A percentile compares a stretch with the other conserved stretches of the same genome.
Evolutionary conservation across 2,329 filamentous ascomycete species (phyloP).

Genomic region (Penicillium decumbens): DNA sequence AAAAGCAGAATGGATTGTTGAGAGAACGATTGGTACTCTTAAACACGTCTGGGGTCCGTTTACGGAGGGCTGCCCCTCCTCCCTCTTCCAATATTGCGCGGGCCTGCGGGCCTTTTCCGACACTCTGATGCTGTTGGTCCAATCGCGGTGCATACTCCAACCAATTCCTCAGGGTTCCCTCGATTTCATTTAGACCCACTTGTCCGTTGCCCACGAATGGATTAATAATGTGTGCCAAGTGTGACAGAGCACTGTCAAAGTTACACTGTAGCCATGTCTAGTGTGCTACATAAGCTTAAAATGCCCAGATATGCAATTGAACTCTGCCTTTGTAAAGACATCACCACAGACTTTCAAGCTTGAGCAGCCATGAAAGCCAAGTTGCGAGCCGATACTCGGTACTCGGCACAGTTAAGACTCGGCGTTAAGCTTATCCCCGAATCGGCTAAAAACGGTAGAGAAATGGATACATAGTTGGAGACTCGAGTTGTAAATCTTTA

Average conservation of each 20-base stretch:
- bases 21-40: neutral
- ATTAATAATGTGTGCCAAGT: neutral
- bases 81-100: too few relatives aligned
- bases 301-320: neutral
- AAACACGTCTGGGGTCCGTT: neutral
- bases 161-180: neutral
- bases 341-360: neutral
- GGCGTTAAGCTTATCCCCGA: conserved; percentile 17
- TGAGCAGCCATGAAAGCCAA: neutral
- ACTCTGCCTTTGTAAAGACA: too few relatives aligned
- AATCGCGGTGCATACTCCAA: neutral
- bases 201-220: neutral
- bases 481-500: neutral
- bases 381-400: conserved; percentile 1
- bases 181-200: conserved; percentile 3
- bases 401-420: conserved; percentile 13
- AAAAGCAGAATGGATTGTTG: neutral
- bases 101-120: neutral
- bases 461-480: neutral
- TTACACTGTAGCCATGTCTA: neutral
- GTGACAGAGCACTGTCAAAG: neutral
- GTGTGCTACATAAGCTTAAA: neutral
- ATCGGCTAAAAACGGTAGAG: conserved; percentile 1
- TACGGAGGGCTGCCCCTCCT: neutral
- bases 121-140: neutral